These are phyloP conservation scores for Apiotrichum mycotoxinovorans DNA, from an alignment of 1,284 basidiomycete genomes.

Conservation along the genomic window DNA sequence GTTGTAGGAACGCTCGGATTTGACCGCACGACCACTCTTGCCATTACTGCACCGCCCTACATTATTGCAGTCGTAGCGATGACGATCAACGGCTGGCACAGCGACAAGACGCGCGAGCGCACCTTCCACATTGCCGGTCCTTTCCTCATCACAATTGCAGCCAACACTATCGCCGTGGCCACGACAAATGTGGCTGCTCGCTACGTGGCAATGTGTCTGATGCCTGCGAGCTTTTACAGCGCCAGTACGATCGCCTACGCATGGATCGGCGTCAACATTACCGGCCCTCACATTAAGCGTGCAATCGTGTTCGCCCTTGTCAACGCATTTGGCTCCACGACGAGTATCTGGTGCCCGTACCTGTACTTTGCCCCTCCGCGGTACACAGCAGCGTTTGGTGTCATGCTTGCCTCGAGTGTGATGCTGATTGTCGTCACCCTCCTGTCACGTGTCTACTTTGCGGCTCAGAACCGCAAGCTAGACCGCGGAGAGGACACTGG, in stretches of 20 bases:
- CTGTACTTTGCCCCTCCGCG: slow-evolving; percentile 31
- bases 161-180: slow-evolving; percentile 65
- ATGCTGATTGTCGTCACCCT: slow-evolving; percentile 15
- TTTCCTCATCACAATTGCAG: slow-evolving; percentile 58
- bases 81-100: slow-evolving; percentile 42
- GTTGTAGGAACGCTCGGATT: slow-evolving; percentile 41
- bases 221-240: slow-evolving; percentile 42
- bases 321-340: slow-evolving; percentile 47
- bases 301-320: slow-evolving; percentile 47
- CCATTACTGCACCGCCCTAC: slow-evolving; percentile 43
- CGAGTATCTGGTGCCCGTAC: slow-evolving; percentile 50
- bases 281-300: slow-evolving; percentile 48
- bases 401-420: slow-evolving; percentile 44
- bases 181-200: slow-evolving; percentile 43
- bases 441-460: slow-evolving; percentile 34
- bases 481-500: slow-evolving; percentile 38
- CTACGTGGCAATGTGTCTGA: slow-evolving; percentile 42
- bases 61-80: slow-evolving; percentile 40
- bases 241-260: slow-evolving; percentile 45
- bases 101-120: slow-evolving; percentile 43
- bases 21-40: slow-evolving; percentile 40
- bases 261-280: slow-evolving; percentile 45
- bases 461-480: slow-evolving; percentile 37
- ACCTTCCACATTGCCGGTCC: slow-evolving; percentile 17
- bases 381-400: slow-evolving; percentile 28